A percentile compares a stretch with the other conserved stretches of the same genome.
phyloP scores from a whole-genome alignment of 257 asterid genomes.

The Galeopsis tetrahit region DNA sequence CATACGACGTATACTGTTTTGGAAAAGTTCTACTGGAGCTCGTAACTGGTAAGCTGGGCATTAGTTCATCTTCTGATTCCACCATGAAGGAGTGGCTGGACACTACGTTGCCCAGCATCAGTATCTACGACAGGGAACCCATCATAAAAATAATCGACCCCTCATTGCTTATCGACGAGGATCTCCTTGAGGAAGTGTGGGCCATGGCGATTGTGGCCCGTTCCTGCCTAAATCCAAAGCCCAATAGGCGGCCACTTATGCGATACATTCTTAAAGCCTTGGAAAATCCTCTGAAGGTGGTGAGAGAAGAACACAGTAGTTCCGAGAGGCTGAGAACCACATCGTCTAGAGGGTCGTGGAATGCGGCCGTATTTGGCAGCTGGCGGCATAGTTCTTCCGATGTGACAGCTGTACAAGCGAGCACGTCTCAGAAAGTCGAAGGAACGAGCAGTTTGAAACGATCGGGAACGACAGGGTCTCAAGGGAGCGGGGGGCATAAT shows the following conservation, averaged over 20 bases:
- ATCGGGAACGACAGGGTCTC: conserved; percentile 70
- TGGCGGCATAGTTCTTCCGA: conserved; percentile 90
- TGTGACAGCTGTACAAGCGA: conserved; percentile 47
- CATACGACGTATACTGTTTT: conserved; percentile 89
- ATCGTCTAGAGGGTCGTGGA: conserved; percentile 96
- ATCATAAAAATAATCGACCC: conserved; percentile 90
- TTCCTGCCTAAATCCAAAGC: conserved; percentile 93
- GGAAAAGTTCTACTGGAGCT: conserved; percentile 95
- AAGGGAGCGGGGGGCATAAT: conserved; percentile 58
- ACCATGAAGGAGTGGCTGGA: conserved; percentile 76
- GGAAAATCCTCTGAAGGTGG: conserved; percentile 89
- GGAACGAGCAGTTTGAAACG: conserved; percentile 65
- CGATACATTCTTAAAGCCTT: conserved; percentile 86
- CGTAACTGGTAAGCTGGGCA: conserved; percentile 88
- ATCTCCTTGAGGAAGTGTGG: conserved; percentile 96
- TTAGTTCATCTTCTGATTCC: conserved; percentile 73
- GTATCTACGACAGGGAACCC: conserved; percentile 84
- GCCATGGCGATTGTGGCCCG: conserved; percentile 96
- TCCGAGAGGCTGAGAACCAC: conserved; percentile 77
- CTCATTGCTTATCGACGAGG: conserved; percentile 81
- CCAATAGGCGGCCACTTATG: conserved; percentile 89
- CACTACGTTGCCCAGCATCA: conserved; percentile 64
- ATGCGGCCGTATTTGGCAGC: conserved; percentile 81
- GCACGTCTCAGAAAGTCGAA: conserved; percentile 47
- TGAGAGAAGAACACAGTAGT: conserved; percentile 80